Percentiles rank a stretch among this genome's conserved stretches.
Conservation (phyloP, 352 stramenopile species). For the Halophytophthora polymorphica region DNA sequence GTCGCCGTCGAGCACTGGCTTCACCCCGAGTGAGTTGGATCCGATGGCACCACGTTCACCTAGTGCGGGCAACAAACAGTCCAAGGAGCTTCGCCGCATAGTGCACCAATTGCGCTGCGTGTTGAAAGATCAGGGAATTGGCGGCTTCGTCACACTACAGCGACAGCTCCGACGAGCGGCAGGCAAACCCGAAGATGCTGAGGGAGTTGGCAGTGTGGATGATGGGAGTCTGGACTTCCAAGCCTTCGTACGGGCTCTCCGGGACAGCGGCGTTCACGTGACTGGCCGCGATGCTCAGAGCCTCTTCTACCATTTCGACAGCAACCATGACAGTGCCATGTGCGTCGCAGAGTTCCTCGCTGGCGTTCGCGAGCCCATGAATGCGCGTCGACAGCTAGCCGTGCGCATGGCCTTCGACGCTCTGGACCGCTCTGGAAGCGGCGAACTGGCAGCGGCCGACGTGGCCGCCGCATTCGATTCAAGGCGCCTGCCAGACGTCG, state of each 20-base stretch:
- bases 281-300: constrained; percentile 47
- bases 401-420: constrained; percentile 87
- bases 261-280: constrained; percentile 50
- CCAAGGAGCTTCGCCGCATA: constrained; percentile 60
- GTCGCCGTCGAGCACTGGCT: constrained; percentile 1
- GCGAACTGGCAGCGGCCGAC: constrained; percentile 65
- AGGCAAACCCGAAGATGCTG: constrained; percentile 12
- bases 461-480: constrained; percentile 82
- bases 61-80: constrained; percentile 30
- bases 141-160: constrained; percentile 73
- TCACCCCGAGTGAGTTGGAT: constrained; percentile 8
- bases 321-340: constrained; percentile 79
- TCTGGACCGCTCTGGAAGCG: constrained; percentile 78
- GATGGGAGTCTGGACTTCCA: constrained; percentile 62
- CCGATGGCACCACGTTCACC: constrained; percentile 12
- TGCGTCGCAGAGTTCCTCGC: constrained; percentile 85
- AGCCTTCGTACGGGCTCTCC: constrained; percentile 77
- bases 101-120: constrained; percentile 44
- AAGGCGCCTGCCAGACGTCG: constrained; percentile 78
- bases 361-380: constrained; percentile 83
- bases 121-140: constrained; percentile 62
- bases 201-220: constrained; percentile 52
- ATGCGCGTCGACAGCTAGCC: constrained; percentile 61
- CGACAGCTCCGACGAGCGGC: constrained; percentile 68
- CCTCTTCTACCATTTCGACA: constrained; percentile 86